Percentiles rank a stretch among this genome's conserved stretches.
Conservation (phyloP, 805 yeast genomes). For the Saturnispora gosingensis region DNA sequence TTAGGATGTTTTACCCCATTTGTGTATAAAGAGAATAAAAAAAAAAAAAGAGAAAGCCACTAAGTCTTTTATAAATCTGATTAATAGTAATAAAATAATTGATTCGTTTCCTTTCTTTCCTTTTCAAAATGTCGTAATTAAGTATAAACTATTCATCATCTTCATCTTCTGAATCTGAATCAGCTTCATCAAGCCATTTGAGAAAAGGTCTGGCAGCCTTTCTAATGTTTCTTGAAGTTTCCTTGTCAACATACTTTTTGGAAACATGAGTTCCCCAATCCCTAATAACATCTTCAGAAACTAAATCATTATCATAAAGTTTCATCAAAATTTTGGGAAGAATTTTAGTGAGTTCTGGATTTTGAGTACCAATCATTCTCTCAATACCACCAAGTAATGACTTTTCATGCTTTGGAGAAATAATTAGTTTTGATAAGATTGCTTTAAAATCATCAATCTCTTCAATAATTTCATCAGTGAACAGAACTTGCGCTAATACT, state of each 20-base stretch:
- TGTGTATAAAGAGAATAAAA: neutral
- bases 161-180: constrained; percentile 58
- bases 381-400: constrained; percentile 94
- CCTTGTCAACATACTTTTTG: constrained; percentile 89
- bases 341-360: constrained; percentile 54
- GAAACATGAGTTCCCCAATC: constrained; percentile 89
- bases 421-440: constrained; percentile 67
- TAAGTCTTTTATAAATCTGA: neutral
- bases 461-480: constrained; percentile 63
- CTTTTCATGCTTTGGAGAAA: constrained; percentile 63
- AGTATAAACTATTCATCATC: constrained; percentile 17
- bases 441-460: constrained; percentile 76
- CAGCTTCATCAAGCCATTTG: constrained; percentile 93
- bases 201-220: constrained; percentile 94
- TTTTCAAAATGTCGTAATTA: neutral
- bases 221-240: constrained; percentile 84
- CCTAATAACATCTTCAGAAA: constrained; percentile 71
- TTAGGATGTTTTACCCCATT: constrained; percentile 3
- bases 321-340: constrained; percentile 78
- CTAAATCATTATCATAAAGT: constrained; percentile 74
- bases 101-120: neutral
- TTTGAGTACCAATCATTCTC: constrained; percentile 78
- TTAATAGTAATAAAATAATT: neutral
- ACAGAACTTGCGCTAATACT: constrained; percentile 85
- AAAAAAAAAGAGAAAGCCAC: neutral